A percentile compares a stretch with the other conserved stretches of the same genome.
Conservation (phyloP, 2,329 filamentous ascomycete species). For the Phaeosphaeriaceae sp. region DNA sequence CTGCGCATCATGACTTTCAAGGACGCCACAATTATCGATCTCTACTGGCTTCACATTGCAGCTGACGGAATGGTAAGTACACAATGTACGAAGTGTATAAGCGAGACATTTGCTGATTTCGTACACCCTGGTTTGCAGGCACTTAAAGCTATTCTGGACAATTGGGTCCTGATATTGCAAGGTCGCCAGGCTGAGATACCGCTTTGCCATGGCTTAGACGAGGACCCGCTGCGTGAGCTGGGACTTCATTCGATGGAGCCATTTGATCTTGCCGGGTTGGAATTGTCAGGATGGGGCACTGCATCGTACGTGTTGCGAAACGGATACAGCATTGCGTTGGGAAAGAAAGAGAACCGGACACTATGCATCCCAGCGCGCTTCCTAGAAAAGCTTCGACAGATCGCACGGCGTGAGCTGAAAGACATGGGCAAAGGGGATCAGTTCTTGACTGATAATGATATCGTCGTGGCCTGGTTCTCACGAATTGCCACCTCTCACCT, state of each 20-base stretch:
- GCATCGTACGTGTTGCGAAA: neutral
- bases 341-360: neutral
- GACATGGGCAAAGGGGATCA: neutral
- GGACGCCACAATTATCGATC: neutral
- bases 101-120: too few species aligned
- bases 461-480: neutral
- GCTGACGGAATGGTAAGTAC: neutral
- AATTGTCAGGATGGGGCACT: neutral
- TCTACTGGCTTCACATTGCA: neutral
- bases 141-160: neutral
- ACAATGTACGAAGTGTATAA: too few species aligned
- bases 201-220: neutral
- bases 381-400: neutral
- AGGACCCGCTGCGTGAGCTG: neutral
- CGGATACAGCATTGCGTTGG: neutral
- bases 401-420: neutral
- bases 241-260: neutral
- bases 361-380: neutral
- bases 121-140: too few species aligned
- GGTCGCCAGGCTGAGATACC: neutral
- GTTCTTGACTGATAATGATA: neutral
- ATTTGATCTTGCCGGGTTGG: neutral
- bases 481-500: neutral
- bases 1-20: neutral
- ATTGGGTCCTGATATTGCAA: neutral